phyloP scores from a whole-genome alignment of 2,329 filamentous ascomycete genomes.

The Paecilomyces variotii region DNA sequence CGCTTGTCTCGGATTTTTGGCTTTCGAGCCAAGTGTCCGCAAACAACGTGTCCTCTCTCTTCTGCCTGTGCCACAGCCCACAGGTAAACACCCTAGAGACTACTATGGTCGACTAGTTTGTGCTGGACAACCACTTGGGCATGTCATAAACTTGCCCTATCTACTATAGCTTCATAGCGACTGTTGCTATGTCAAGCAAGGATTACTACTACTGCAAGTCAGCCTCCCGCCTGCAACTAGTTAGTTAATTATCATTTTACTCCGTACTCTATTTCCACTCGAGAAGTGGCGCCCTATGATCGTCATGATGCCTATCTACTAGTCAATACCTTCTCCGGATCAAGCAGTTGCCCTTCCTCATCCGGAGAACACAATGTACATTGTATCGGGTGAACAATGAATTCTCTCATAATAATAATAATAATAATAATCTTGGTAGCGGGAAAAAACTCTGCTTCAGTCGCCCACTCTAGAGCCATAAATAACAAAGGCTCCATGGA shows the following conservation, averaged over 20 bases:
- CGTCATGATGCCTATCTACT: neutral
- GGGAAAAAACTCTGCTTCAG: neutral
- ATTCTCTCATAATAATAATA: too few relatives aligned
- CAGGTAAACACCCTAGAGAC: neutral
- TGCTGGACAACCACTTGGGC: neutral
- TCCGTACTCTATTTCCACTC: neutral
- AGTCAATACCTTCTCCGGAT: neutral
- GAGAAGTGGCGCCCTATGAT: neutral
- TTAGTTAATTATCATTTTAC: too few relatives aligned
- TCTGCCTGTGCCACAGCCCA: neutral
- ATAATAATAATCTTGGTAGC: neutral
- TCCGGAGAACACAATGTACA: neutral
- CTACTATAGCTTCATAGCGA: neutral
- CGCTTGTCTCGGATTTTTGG: slow-evolving; percentile 17
- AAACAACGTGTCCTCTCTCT: neutral
- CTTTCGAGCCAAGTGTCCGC: neutral
- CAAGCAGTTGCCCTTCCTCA: neutral
- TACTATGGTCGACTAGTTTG: neutral
- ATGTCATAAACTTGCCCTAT: neutral
- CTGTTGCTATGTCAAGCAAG: neutral
- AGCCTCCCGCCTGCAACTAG: neutral
- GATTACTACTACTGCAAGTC: neutral
- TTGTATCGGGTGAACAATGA: neutral
- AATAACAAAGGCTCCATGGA: neutral
- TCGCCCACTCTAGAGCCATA: neutral